Base-by-base conservation (phyloP, 2,329 filamentous ascomycete genomes). In the Ophiostoma populinum region DNA sequence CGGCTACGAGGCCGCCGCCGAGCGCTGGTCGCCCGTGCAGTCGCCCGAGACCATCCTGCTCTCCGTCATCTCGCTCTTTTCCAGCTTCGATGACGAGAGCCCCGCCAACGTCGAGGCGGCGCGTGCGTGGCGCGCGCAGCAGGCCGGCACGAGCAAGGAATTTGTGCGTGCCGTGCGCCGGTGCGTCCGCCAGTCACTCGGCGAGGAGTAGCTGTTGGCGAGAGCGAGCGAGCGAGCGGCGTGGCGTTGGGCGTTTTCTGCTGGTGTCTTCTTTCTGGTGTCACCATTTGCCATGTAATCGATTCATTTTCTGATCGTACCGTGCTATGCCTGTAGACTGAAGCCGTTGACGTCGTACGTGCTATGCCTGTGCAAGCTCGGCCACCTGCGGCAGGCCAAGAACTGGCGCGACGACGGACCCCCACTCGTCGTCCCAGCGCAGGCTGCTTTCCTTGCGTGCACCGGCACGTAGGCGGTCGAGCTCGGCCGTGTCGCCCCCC, bases 61-160 rank as follows among this genome's bases (percentile, higher is more conserved):
- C 21, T 85, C 75, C 48, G 86, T 92, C 22, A 92, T 98, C 53
- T 90, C 80, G 54, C 76, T 98, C 62, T 74, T 98, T 44, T 76
- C 81, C 43, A 79, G 80, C 49, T 90, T 90, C 32, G 98, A 98
- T 53, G 83, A 92, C 50, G 90, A 95, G 64, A 87, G 79, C 47
- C 83, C 90, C 0, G 90, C 90, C 33, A 95, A 98, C 52, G 74
- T 94, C 19, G 87, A 95, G 60, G 90, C 90, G 3, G 90, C 87
- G 9, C 70, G 80, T 41, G 58, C 94, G 61, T 79, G 90, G 69
- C 70, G 90, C 35, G 82, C 90, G 49, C 81, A 93, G 50, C 57
- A 60, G 39, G 65, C 67, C 42, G 67, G 66, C 11, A 58, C 57
- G 32, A 57, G 59, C 40, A 71, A 64, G 50, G 81, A 86, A 34